Conservation (phyloP, 257 asterid genomes). For the Striga asiatica region DNA sequence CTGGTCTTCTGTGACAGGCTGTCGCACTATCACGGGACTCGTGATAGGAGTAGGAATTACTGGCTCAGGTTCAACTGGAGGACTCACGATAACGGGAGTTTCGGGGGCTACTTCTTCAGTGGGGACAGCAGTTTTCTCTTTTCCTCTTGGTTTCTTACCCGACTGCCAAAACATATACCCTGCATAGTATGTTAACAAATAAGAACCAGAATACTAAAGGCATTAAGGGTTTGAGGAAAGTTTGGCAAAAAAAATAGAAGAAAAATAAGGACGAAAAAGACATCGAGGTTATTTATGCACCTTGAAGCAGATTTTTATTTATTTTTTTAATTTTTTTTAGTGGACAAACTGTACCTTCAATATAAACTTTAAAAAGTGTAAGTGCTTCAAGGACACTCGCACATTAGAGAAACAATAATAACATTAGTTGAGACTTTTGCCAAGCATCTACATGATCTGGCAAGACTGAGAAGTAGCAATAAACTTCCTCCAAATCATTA, state of each 20-base stretch:
- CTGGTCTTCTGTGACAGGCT: conserved; percentile 40
- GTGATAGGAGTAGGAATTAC: conserved; percentile 23
- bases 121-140: conserved; percentile 22
- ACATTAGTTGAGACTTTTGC: neutral
- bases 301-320: no score
- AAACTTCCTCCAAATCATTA: neutral
- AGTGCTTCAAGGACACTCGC: no score
- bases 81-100: conserved; percentile 26
- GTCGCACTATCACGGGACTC: conserved; percentile 31
- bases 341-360: no score
- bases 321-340: no score
- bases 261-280: no score
- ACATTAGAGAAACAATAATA: neutral
- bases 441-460: neutral
- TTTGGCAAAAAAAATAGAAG: no score
- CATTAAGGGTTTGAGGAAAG: no score
- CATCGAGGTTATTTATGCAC: no score
- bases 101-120: conserved; percentile 25
- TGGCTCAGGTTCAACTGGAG: conserved; percentile 26
- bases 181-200: conserved; percentile 19
- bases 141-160: conserved; percentile 29
- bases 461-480: neutral
- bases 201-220: conserved; percentile 1
- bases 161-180: conserved; percentile 48
- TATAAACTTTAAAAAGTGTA: no score